A percentile compares a stretch with the other conserved stretches of the same genome.
Conservation (phyloP, 495 filamentous ascomycete genomes). For the Hyaloscypha variabilis region DNA sequence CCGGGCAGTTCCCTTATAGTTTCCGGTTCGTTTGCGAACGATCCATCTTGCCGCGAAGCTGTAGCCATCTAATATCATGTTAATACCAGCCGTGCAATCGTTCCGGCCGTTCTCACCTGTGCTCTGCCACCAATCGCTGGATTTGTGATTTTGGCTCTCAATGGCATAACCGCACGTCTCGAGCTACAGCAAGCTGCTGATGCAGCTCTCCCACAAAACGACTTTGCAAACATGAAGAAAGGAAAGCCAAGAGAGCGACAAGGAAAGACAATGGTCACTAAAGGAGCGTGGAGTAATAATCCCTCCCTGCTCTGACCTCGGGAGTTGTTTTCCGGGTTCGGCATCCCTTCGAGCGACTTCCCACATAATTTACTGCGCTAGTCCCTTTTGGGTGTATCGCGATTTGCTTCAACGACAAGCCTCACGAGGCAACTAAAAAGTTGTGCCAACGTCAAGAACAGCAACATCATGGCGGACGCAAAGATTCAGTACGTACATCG, state of each 20-base stretch:
- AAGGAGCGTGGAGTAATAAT: slow-evolving; percentile 20
- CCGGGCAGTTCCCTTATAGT: slow-evolving; percentile 54
- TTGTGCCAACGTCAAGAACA: slow-evolving; percentile 29
- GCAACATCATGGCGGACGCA: slow-evolving; percentile 65
- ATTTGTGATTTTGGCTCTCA: slow-evolving; percentile 80
- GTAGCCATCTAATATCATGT: slow-evolving; percentile 28
- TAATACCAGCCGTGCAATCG: neutral
- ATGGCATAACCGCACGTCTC: slow-evolving; percentile 66
- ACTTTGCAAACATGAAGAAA: slow-evolving; percentile 35
- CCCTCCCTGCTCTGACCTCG: slow-evolving; percentile 21
- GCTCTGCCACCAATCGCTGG: slow-evolving; percentile 53
- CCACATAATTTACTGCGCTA: slow-evolving; percentile 21
- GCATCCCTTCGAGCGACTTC: no score
- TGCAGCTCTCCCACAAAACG: slow-evolving; percentile 28
- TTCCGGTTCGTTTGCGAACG: slow-evolving; percentile 26
- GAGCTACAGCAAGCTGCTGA: slow-evolving; percentile 24
- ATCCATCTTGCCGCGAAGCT: neutral
- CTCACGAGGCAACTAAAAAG: slow-evolving; percentile 24
- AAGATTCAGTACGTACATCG: slow-evolving; percentile 70
- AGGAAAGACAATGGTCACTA: slow-evolving; percentile 18
- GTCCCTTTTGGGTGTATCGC: slow-evolving; percentile 23
- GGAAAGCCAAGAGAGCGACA: slow-evolving; percentile 7
- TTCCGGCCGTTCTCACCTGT: slow-evolving; percentile 38
- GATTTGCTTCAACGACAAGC: slow-evolving; percentile 26
- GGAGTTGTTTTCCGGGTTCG: slow-evolving; percentile 16